phyloP scores from a whole-genome alignment of 768 basidiomycete species.

The Tephrocybe sp. region DNA sequence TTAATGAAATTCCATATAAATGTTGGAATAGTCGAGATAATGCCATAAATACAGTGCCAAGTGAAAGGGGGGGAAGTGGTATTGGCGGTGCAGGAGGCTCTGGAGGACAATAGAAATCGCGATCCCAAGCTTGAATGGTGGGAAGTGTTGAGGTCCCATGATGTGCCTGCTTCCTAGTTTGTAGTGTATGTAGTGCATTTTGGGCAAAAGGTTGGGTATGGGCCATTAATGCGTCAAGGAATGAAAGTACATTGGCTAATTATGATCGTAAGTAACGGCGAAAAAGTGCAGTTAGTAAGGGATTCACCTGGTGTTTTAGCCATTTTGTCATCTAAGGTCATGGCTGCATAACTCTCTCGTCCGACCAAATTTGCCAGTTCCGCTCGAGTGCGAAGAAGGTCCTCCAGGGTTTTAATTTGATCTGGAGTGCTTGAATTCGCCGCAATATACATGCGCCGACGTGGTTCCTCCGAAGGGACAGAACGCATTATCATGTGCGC shows the following conservation, averaged over 20 bases:
- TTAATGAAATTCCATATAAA: constrained; percentile 83
- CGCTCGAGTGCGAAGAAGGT: constrained; percentile 70
- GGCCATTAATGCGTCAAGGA: constrained; percentile 76
- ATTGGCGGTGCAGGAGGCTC: constrained; percentile 74
- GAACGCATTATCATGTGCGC: constrained; percentile 93
- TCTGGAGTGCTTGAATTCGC: constrained; percentile 71
- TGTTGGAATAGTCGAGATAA: constrained; percentile 77
- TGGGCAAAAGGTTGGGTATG: constrained; percentile 79
- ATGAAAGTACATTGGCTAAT: constrained; percentile 81
- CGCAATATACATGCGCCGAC: constrained; percentile 80
- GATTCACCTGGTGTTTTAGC: constrained; percentile 83
- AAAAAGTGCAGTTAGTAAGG: not conserved
- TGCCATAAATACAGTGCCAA: constrained; percentile 90
- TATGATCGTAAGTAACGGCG: not conserved
- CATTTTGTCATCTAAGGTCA: constrained; percentile 94
- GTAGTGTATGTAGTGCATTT: constrained; percentile 65
- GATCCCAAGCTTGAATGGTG: constrained; percentile 91
- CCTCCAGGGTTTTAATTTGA: constrained; percentile 76
- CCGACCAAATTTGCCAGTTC: constrained; percentile 86
- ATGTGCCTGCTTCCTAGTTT: constrained; percentile 71
- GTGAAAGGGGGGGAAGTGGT: constrained; percentile 70
- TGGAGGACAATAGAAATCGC: constrained; percentile 88
- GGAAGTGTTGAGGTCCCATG: constrained; percentile 57
- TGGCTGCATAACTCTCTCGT: constrained; percentile 79
- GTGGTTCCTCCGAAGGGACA: constrained; percentile 79